Evolutionary conservation across 306 rosid species (phyloP).

Genomic region (Rosa chinensis): DNA sequence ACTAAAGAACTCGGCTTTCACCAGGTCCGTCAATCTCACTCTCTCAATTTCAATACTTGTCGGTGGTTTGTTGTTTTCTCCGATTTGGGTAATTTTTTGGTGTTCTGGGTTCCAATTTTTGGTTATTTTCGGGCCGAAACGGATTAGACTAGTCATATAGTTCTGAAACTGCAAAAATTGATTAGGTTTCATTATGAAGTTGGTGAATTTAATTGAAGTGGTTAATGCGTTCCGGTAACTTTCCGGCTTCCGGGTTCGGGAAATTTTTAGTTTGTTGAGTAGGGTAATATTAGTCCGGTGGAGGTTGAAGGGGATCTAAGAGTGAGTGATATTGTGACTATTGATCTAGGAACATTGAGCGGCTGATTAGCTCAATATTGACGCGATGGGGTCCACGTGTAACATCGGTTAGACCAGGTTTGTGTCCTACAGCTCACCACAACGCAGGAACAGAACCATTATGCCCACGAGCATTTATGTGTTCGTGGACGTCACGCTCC

Average conservation of each 20-base stretch:
- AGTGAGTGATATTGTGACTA: background rate
- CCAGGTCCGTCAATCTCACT: slow-evolving; percentile 47
- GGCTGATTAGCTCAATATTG: background rate
- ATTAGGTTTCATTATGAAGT: background rate
- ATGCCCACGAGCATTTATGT: background rate
- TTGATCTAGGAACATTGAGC: background rate
- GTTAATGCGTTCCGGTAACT: background rate
- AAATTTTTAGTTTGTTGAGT: background rate
- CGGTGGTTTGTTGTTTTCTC: background rate
- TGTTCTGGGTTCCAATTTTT: background rate
- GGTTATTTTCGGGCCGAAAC: background rate
- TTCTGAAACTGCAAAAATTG: background rate
- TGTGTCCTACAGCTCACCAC: background rate
- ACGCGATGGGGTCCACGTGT: slow-evolving; percentile 8
- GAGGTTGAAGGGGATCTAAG: background rate
- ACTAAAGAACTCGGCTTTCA: slow-evolving; percentile 93
- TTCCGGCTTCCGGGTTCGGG: background rate
- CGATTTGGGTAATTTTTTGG: background rate
- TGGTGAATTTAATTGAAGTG: background rate
- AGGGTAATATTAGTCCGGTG: background rate
- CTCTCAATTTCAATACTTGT: slow-evolving; percentile 12
- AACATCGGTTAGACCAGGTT: background rate
- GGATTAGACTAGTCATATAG: background rate
- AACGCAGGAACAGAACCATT: background rate
- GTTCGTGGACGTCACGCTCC: slow-evolving; percentile 1